These are phyloP conservation scores for Endoconidiophora laricicola DNA, from an alignment of 2,329 filamentous ascomycete genomes.

Conservation along the genomic window DNA sequence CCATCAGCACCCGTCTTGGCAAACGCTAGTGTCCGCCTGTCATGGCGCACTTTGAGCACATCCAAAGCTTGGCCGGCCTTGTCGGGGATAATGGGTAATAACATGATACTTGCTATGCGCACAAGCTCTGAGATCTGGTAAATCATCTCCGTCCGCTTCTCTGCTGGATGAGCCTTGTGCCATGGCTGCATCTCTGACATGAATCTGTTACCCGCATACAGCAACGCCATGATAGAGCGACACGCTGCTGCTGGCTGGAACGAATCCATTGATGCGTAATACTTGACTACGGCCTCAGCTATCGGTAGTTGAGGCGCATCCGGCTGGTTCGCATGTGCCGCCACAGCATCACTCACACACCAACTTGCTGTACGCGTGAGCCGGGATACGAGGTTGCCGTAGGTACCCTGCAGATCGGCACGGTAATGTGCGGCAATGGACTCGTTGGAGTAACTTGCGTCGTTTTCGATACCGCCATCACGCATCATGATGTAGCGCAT, in stretches of 20 bases:
- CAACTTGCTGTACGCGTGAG: conserved; percentile 53
- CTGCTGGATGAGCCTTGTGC: conserved; percentile 26
- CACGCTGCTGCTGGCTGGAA: conserved; percentile 11
- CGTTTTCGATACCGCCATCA: conserved; percentile 58
- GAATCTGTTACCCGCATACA: conserved; percentile 22
- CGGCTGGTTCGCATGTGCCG: neutral
- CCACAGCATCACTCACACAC: conserved; percentile 45
- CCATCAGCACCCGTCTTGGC: conserved; percentile 48
- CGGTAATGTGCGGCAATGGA: conserved; percentile 62
- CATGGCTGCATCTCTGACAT: conserved; percentile 53
- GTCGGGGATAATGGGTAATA: conserved; percentile 80
- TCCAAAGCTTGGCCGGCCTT: conserved; percentile 61
- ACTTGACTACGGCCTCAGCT: conserved; percentile 8
- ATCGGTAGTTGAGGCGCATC: conserved; percentile 8
- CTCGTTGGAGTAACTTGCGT: conserved; percentile 72
- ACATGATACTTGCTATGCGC: conserved; percentile 62
- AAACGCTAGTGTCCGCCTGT: conserved; percentile 44
- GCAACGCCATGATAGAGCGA: conserved; percentile 10
- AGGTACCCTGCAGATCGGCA: conserved; percentile 55
- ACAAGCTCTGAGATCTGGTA: conserved; percentile 60
- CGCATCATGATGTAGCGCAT: conserved; percentile 80
- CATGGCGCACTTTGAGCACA: conserved; percentile 51
- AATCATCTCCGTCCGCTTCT: conserved; percentile 37
- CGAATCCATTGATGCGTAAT: conserved; percentile 8
- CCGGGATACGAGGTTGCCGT: conserved; percentile 68